A percentile compares a stretch with the other conserved stretches of the same genome.
phyloP scores from a whole-genome alignment of 129 eudicot species.

The Pseudognaphalium luteoalbum region DNA sequence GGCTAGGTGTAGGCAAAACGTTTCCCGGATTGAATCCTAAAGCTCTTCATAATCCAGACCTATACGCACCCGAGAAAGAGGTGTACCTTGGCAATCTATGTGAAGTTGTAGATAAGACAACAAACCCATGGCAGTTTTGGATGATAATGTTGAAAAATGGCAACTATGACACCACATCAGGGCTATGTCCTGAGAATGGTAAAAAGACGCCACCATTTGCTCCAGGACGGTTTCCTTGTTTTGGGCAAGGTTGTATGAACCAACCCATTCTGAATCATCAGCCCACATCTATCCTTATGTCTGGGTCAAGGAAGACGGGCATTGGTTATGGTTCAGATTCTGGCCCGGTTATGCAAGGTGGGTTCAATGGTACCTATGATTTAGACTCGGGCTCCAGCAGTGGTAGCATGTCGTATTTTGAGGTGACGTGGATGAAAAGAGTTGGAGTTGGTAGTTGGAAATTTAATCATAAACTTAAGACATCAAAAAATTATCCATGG shows the following conservation, averaged over 20 bases:
- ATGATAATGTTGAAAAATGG: conserved; percentile 81
- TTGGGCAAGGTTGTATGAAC: conserved; percentile 72
- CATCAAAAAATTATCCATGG: conserved; percentile 78
- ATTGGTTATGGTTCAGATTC: conserved; percentile 15
- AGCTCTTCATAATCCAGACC: conserved; percentile 56
- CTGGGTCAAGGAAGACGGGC: not conserved
- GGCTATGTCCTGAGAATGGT: conserved; percentile 65
- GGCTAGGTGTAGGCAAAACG: conserved; percentile 60
- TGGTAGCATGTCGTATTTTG: conserved; percentile 50
- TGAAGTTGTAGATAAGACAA: conserved; percentile 39
- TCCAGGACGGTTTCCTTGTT: conserved; percentile 68
- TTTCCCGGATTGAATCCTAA: conserved; percentile 50
- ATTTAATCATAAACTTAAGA: conserved; percentile 60
- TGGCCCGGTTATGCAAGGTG: conserved; percentile 46
- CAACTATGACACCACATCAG: conserved; percentile 66
- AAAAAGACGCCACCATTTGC: conserved; percentile 50
- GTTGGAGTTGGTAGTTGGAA: conserved; percentile 71
- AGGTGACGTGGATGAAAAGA: conserved; percentile 77
- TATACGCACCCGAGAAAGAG: conserved; percentile 71
- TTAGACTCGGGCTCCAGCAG: not conserved
- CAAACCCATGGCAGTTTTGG: conserved; percentile 75
- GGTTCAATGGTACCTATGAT: conserved; percentile 64
- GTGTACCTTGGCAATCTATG: conserved; percentile 62
- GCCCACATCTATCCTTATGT: conserved; percentile 29
- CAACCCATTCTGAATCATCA: conserved; percentile 62